Conservation (phyloP, 768 basidiomycete species). For the Pholiota conissans region DNA sequence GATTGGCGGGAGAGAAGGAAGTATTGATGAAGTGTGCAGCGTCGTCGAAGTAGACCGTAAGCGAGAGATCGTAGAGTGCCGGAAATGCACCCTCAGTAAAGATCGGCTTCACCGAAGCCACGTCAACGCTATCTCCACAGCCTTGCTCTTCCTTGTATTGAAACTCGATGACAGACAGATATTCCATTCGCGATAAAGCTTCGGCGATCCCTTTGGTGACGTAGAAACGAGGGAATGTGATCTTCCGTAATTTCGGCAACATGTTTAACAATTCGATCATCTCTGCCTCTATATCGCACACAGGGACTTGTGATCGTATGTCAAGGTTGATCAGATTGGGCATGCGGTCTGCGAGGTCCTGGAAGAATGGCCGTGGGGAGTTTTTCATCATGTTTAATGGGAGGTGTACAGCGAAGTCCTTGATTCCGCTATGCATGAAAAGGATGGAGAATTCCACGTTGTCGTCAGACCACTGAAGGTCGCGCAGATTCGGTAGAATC, state of each 20-base stretch:
- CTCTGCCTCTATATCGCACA: slow-evolving; percentile 39
- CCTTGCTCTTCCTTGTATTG: slow-evolving; percentile 51
- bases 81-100: slow-evolving; percentile 53
- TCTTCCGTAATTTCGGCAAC: slow-evolving; percentile 43
- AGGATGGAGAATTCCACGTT: slow-evolving; percentile 35
- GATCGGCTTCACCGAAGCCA: slow-evolving; percentile 41
- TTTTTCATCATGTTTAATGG: slow-evolving; percentile 17
- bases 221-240: slow-evolving; percentile 53
- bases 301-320: slow-evolving; percentile 42
- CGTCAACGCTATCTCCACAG: slow-evolving; percentile 43
- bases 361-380: slow-evolving; percentile 26
- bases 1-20: slow-evolving; percentile 44
- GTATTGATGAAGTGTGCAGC: slow-evolving; percentile 43
- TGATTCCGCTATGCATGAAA: slow-evolving; percentile 60
- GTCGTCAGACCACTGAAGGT: slow-evolving; percentile 45
- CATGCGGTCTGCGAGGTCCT: slow-evolving; percentile 46
- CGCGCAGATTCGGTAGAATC: slow-evolving; percentile 55
- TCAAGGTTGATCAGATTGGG: slow-evolving; percentile 49
- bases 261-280: slow-evolving; percentile 37
- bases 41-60: slow-evolving; percentile 46
- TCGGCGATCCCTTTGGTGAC: slow-evolving; percentile 48
- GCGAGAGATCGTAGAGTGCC: slow-evolving; percentile 49
- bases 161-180: slow-evolving; percentile 52
- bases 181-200: slow-evolving; percentile 39
- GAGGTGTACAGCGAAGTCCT: slow-evolving; percentile 30